Percentiles rank a stretch among this genome's conserved stretches.
Conservation (phyloP, 495 filamentous ascomycete genomes). For the Extremus antarcticus region DNA sequence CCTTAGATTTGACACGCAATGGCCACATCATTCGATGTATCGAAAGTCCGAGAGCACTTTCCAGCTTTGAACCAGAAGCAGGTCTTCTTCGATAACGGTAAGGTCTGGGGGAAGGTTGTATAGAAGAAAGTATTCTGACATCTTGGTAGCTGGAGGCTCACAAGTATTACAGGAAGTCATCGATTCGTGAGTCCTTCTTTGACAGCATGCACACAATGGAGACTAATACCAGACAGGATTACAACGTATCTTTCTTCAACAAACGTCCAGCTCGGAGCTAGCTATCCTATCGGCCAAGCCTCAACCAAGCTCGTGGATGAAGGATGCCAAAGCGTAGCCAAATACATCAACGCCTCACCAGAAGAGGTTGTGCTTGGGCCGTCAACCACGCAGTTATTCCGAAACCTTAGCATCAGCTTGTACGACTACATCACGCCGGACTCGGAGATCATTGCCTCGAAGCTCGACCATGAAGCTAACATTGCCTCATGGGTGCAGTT, state of each 20-base stretch:
- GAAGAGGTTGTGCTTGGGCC: slow-evolving; percentile 42
- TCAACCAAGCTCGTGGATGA: slow-evolving; percentile 44
- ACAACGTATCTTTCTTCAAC: slow-evolving; percentile 51
- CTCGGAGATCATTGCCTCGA: slow-evolving; percentile 54
- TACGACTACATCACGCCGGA: slow-evolving; percentile 39
- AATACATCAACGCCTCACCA: slow-evolving; percentile 51
- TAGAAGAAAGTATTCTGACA: not conserved
- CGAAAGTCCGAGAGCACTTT: slow-evolving; percentile 47
- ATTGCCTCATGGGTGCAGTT: slow-evolving; percentile 56
- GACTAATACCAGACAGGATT: slow-evolving; percentile 39
- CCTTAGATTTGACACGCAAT: slow-evolving; percentile 6
- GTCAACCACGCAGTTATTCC: slow-evolving; percentile 62
- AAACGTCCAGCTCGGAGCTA: slow-evolving; percentile 64
- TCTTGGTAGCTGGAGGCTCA: not conserved
- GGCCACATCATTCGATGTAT: slow-evolving; percentile 38
- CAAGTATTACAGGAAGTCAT: slow-evolving; percentile 54
- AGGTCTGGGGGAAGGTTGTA: slow-evolving; percentile 16
- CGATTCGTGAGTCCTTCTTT: slow-evolving; percentile 54
- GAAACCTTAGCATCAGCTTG: slow-evolving; percentile 55
- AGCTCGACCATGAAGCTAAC: slow-evolving; percentile 64
- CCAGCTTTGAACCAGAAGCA: slow-evolving; percentile 54
- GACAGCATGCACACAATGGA: too few relatives aligned
- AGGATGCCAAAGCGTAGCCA: slow-evolving; percentile 51
- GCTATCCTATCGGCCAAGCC: slow-evolving; percentile 43
- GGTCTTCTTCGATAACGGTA: slow-evolving; percentile 66